Evolutionary conservation across 2,329 filamentous ascomycete species (phyloP).

Genomic region (Didymella lethalis): DNA sequence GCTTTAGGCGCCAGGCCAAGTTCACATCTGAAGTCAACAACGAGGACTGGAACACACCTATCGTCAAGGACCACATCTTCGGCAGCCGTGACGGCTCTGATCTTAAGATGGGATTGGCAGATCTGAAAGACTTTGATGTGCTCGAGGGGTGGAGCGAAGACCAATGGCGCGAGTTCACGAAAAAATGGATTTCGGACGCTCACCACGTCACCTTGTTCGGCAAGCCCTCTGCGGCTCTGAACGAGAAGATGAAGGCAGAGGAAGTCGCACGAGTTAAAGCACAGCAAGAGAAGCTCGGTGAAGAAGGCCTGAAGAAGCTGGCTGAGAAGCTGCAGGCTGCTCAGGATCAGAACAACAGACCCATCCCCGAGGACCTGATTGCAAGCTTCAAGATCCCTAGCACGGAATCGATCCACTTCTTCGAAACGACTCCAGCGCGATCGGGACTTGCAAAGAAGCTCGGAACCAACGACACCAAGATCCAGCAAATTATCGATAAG

Average conservation of each 20-base stretch:
- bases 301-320: constrained; percentile 80
- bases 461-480: constrained; percentile 70
- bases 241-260: constrained; percentile 80
- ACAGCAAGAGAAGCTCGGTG: constrained; percentile 79
- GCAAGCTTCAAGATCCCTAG: constrained; percentile 82
- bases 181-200: constrained; percentile 84
- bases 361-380: constrained; percentile 83
- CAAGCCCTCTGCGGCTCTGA: constrained; percentile 80
- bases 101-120: constrained; percentile 51
- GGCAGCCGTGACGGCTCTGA: constrained; percentile 79
- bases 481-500: constrained; percentile 79
- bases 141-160: constrained; percentile 82
- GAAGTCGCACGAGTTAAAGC: constrained; percentile 81
- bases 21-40: constrained; percentile 83
- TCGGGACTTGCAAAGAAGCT: constrained; percentile 78
- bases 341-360: constrained; percentile 85
- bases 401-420: constrained; percentile 93
- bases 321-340: constrained; percentile 79
- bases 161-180: constrained; percentile 83
- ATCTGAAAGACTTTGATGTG: constrained; percentile 65
- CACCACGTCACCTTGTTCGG: constrained; percentile 88
- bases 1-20: constrained; percentile 82
- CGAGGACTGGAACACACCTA: constrained; percentile 80
- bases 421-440: constrained; percentile 83
- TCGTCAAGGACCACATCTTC: constrained; percentile 93